phyloP scores from a whole-genome alignment of 371 early-diverging fungal genomes.

The Synchytrium microbalum region DNA sequence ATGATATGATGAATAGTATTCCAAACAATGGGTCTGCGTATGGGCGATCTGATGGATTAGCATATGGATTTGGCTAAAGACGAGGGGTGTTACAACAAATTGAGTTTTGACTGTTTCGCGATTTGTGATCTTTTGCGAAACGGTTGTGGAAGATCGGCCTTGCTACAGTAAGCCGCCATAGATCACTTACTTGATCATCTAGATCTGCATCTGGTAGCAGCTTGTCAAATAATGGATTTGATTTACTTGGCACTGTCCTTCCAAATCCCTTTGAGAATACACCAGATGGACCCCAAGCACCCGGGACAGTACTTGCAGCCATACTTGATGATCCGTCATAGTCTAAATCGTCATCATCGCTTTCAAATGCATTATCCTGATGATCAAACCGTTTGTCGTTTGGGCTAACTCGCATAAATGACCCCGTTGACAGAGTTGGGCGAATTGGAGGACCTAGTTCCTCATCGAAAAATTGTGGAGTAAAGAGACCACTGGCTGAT shows the following conservation, averaged over 20 bases:
- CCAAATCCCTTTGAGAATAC: background rate
- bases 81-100: background rate
- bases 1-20: conserved; percentile 7
- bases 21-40: conserved; percentile 16
- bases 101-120: too few relatives aligned
- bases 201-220: background rate
- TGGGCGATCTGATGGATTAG: conserved; percentile 8
- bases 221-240: conserved; percentile 1
- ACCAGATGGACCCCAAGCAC: background rate
- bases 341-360: too few relatives aligned
- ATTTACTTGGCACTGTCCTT: background rate
- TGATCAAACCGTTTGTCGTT: background rate
- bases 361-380: too few relatives aligned
- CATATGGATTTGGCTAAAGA: background rate
- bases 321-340: background rate
- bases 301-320: background rate
- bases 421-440: background rate
- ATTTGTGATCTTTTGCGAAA: too few relatives aligned
- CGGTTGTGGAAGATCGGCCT: too few relatives aligned
- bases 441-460: background rate
- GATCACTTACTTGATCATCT: background rate
- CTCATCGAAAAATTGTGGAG: background rate
- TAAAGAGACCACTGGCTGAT: background rate
- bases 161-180: background rate
- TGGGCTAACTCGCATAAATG: background rate